phyloP scores from a whole-genome alignment of 2,329 filamentous ascomycete species.

The Ceratocystiopsis minuta region DNA sequence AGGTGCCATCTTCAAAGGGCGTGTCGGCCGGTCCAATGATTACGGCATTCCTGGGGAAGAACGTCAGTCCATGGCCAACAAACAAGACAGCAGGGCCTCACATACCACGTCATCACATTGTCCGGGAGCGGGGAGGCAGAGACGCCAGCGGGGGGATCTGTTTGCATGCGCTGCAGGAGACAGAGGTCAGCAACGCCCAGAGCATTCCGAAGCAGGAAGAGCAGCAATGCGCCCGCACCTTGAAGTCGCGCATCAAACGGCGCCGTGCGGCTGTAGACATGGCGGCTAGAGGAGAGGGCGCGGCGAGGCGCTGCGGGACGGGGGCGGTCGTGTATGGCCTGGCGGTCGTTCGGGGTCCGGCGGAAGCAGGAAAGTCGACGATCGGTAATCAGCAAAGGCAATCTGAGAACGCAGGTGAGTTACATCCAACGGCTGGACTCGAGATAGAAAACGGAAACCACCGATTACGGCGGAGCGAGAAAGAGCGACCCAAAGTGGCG shows the following conservation, averaged over 20 bases:
- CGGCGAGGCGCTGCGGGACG: no score
- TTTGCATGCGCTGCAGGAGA: constrained; percentile 88
- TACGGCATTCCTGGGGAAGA: constrained; percentile 65
- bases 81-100: constrained; percentile 1
- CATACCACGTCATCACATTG: constrained; percentile 92
- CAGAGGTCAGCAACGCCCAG: background rate
- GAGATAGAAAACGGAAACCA: no score
- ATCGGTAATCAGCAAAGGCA: no score
- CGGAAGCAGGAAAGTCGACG: no score
- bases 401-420: no score
- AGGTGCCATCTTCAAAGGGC: constrained; percentile 95
- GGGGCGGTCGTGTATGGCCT: no score
- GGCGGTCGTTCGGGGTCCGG: no score
- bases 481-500: no score
- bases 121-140: constrained; percentile 91
- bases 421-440: no score
- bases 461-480: no score
- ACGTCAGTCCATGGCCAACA: background rate
- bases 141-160: constrained; percentile 88
- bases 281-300: constrained; percentile 2
- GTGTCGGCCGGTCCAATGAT: constrained; percentile 96
- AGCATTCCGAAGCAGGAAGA: background rate
- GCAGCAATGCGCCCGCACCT: constrained; percentile 37
- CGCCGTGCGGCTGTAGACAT: constrained; percentile 86
- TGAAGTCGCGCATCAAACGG: constrained; percentile 98